Percentiles rank a stretch among this genome's conserved stretches.
Conservation (phyloP, 1,284 basidiomycete genomes). For the Papiliotrema terrestris region DNA sequence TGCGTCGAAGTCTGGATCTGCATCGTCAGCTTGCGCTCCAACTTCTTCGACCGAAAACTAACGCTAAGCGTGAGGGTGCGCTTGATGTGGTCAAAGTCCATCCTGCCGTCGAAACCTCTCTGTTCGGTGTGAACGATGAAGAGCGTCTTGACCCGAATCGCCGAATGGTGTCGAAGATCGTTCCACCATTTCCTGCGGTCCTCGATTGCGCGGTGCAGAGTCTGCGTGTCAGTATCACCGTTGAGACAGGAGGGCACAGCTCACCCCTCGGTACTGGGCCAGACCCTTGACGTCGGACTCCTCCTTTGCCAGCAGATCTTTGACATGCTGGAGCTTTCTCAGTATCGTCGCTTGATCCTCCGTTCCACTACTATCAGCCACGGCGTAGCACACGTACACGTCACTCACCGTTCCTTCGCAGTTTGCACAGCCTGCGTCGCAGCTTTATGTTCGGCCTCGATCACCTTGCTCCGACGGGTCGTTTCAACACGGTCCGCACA, state of each 20-base stretch:
- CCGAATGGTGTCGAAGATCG: slow-evolving; percentile 78
- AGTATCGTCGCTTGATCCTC: no score
- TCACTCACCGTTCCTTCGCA: slow-evolving; percentile 1
- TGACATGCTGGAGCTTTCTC: no score
- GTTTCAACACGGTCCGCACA: not conserved
- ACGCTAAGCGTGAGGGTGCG: slow-evolving; percentile 68
- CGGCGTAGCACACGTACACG: no score
- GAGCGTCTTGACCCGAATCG: slow-evolving; percentile 74
- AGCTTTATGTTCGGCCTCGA: not conserved
- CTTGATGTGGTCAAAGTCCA: slow-evolving; percentile 70
- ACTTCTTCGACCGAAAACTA: slow-evolving; percentile 12
- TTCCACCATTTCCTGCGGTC: slow-evolving; percentile 73
- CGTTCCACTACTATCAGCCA: no score
- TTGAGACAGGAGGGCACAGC: no score
- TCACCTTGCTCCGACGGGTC: not conserved
- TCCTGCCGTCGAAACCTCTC: slow-evolving; percentile 78
- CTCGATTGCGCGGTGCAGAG: slow-evolving; percentile 24
- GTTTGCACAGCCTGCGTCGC: not conserved
- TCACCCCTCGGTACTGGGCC: not conserved
- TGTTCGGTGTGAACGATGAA: slow-evolving; percentile 78
- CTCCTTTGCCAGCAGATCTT: no score
- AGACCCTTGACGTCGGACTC: not conserved
- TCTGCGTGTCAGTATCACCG: not conserved
- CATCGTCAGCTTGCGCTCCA: no score
- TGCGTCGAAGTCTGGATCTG: not conserved